Conservation (phyloP, 495 filamentous ascomycete species). For the Aspergillus haitiensis region DNA sequence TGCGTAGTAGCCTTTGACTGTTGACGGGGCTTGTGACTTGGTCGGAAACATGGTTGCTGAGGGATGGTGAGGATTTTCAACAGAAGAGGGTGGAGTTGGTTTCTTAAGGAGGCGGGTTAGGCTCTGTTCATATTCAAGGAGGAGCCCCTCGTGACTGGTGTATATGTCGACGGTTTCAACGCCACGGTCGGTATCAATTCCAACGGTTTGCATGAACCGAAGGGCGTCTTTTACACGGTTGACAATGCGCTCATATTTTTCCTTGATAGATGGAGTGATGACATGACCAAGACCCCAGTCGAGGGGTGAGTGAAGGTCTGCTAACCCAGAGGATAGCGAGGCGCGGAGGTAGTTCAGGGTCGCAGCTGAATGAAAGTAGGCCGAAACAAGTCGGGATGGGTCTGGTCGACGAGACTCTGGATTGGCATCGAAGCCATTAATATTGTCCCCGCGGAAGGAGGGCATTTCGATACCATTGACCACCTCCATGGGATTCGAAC, state of each 20-base stretch:
- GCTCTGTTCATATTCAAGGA: slow-evolving; percentile 90
- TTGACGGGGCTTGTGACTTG: slow-evolving; percentile 11
- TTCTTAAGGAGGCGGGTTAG: slow-evolving; percentile 74
- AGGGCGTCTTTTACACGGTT: slow-evolving; percentile 84
- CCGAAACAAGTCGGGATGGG: slow-evolving; percentile 78
- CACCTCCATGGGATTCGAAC: slow-evolving; percentile 82
- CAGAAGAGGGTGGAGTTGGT: slow-evolving; percentile 40
- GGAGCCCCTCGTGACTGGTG: slow-evolving; percentile 91
- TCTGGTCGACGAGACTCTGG: slow-evolving; percentile 71
- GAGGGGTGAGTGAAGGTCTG: slow-evolving; percentile 87
- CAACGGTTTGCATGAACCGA: slow-evolving; percentile 93
- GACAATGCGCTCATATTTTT: slow-evolving; percentile 81
- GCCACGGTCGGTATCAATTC: slow-evolving; percentile 78
- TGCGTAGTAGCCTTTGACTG: slow-evolving; percentile 62
- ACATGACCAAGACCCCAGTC: slow-evolving; percentile 98
- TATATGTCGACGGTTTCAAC: slow-evolving; percentile 93
- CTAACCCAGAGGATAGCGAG: slow-evolving; percentile 81
- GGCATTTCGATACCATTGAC: slow-evolving; percentile 78
- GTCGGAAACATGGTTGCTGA: slow-evolving; percentile 8
- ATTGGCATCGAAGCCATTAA: slow-evolving; percentile 75
- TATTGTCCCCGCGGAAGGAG: slow-evolving; percentile 90
- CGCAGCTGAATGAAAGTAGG: slow-evolving; percentile 92
- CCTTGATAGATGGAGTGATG: slow-evolving; percentile 73
- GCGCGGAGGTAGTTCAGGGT: slow-evolving; percentile 91
- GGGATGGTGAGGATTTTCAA: background rate